Percentiles rank a stretch among this genome's conserved stretches.
These are phyloP conservation scores for Zea luxurians DNA, from an alignment of 176 grass and related monocot genomes.

Conservation along the genomic window DNA sequence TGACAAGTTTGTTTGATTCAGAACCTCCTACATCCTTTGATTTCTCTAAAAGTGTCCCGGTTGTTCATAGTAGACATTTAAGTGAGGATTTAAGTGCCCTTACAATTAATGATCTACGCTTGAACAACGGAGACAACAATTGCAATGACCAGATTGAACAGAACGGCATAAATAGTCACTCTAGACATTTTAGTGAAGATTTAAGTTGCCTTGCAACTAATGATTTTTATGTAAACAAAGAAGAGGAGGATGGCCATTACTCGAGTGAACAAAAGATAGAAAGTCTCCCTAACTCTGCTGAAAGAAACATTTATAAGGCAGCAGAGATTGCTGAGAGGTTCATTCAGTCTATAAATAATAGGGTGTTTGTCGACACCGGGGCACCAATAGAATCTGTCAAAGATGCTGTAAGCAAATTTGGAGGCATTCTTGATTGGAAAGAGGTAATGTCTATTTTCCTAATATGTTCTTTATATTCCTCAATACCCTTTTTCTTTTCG, in stretches of 20 bases:
- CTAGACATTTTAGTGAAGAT: slow-evolving; percentile 46
- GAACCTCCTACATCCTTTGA: slow-evolving; percentile 17
- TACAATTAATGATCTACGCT: slow-evolving; percentile 35
- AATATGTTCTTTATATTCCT: not conserved
- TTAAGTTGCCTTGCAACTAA: slow-evolving; percentile 37
- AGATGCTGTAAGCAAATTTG: slow-evolving; percentile 79
- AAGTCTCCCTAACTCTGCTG: slow-evolving; percentile 43
- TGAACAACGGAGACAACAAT: slow-evolving; percentile 30
- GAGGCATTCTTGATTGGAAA: slow-evolving; percentile 83
- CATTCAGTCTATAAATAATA: slow-evolving; percentile 49
- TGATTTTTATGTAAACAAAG: slow-evolving; percentile 35
- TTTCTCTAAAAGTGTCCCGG: not conserved
- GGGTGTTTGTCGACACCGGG: slow-evolving; percentile 54
- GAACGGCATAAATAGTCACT: slow-evolving; percentile 26
- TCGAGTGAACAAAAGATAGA: slow-evolving; percentile 20
- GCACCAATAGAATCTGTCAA: slow-evolving; percentile 88
- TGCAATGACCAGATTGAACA: slow-evolving; percentile 20
- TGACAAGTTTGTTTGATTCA: slow-evolving; percentile 28
- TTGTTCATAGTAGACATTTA: slow-evolving; percentile 38
- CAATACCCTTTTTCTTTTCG: not conserved
- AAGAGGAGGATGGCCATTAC: slow-evolving; percentile 6
- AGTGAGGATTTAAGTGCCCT: slow-evolving; percentile 53
- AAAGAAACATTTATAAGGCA: slow-evolving; percentile 45
- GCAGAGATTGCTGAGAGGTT: slow-evolving; percentile 48
- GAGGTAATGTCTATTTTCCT: slow-evolving; percentile 47